These are phyloP conservation scores for Fusarium mangiferae DNA, from an alignment of 2,329 filamentous ascomycete species.

Conservation along the genomic window DNA sequence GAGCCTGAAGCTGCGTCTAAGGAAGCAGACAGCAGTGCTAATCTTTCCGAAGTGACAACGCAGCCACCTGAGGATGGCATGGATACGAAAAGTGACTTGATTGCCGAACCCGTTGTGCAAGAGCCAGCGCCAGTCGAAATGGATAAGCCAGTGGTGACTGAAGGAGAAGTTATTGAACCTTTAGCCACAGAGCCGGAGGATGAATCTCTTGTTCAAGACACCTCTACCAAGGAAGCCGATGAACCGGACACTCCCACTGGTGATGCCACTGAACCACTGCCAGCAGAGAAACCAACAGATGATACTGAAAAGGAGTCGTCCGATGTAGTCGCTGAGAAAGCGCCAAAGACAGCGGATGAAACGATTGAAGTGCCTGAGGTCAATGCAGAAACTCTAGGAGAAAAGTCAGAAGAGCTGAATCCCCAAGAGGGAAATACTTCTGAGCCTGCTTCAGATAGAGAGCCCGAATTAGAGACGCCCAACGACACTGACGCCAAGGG, in stretches of 20 bases:
- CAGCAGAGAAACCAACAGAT: background rate
- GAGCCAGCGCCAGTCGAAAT: background rate
- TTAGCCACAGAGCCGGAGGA: background rate
- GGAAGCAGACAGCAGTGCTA: background rate
- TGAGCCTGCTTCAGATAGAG: background rate
- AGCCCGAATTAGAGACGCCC: constrained; percentile 7
- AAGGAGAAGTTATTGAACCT: constrained; percentile 2
- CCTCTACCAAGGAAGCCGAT: background rate
- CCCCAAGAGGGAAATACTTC: background rate
- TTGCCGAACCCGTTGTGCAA: background rate
- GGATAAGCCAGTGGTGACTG: background rate
- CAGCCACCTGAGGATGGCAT: background rate
- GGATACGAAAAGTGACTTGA: background rate
- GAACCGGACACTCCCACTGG: background rate
- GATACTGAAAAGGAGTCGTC: background rate
- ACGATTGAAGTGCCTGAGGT: background rate
- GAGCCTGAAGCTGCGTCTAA: background rate
- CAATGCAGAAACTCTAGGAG: constrained; percentile 1
- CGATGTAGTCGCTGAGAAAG: constrained; percentile 1
- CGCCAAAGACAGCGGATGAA: background rate
- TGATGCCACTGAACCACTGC: background rate
- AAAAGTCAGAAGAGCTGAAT: background rate
- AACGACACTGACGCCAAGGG: constrained; percentile 1
- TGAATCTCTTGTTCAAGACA: constrained; percentile 9
- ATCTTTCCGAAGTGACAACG: background rate